These are phyloP conservation scores for Calocybe cyanea DNA, from an alignment of 768 basidiomycete species.

Conservation along the genomic window DNA sequence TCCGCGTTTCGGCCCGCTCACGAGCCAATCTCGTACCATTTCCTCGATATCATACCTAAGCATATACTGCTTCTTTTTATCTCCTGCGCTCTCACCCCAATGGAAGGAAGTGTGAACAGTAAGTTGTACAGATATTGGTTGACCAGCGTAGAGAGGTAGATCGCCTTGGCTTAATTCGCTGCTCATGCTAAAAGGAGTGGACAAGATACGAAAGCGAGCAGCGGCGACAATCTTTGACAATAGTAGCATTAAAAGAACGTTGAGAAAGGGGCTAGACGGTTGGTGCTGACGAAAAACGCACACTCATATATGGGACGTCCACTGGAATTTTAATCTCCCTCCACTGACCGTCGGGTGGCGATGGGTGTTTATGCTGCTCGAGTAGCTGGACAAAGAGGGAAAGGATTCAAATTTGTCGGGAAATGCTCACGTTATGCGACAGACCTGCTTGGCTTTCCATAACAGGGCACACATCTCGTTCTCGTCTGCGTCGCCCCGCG, in stretches of 20 bases:
- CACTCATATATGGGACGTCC: conserved; percentile 80
- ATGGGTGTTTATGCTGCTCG: conserved; percentile 38
- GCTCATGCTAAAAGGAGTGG: conserved; percentile 39
- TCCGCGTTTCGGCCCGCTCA: conserved; percentile 85
- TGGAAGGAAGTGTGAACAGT: conserved; percentile 70
- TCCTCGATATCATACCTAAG: conserved; percentile 84
- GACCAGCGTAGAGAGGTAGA: conserved; percentile 73
- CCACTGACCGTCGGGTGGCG: conserved; percentile 49
- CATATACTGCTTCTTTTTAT: conserved; percentile 39
- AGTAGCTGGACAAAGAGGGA: conserved; percentile 30
- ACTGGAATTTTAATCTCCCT: conserved; percentile 78
- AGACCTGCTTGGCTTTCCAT: conserved; percentile 29
- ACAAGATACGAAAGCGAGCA: conserved; percentile 44
- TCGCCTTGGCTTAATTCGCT: conserved; percentile 17
- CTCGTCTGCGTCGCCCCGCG: conserved; percentile 25
- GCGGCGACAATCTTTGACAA: conserved; percentile 75
- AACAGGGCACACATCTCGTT: conserved; percentile 27
- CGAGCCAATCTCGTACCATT: conserved; percentile 79
- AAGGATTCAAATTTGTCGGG: neutral
- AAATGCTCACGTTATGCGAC: neutral
- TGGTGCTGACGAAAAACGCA: conserved; percentile 32
- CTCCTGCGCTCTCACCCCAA: conserved; percentile 56
- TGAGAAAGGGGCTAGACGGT: conserved; percentile 2
- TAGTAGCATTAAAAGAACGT: neutral
- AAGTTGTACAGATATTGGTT: conserved; percentile 71